Evolutionary conservation across 1,139 yeast genomes (phyloP).

Genomic region (Suhomyces chickasaworum): DNA sequence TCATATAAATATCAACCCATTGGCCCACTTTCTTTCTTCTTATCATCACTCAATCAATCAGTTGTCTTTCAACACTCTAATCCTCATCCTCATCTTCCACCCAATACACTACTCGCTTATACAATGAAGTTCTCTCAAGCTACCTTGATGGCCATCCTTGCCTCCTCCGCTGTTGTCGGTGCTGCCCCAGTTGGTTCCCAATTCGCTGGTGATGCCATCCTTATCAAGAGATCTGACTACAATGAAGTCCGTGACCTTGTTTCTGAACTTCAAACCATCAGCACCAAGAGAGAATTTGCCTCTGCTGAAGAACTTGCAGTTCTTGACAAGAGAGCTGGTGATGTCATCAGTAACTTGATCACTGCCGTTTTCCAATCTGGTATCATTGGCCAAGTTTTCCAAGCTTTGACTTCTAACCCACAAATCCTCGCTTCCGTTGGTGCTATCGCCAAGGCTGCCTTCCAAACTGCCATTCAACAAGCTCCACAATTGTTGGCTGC

Average conservation of each 20-base stretch:
- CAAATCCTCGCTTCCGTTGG: slow-evolving; percentile 31
- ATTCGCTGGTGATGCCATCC: slow-evolving; percentile 21
- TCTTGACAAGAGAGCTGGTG: slow-evolving; percentile 43
- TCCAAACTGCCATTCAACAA: slow-evolving; percentile 40
- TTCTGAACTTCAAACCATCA: slow-evolving; percentile 34
- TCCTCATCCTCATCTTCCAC: slow-evolving; percentile 1
- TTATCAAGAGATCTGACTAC: slow-evolving; percentile 43
- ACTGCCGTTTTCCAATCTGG: slow-evolving; percentile 45
- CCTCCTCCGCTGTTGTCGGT: slow-evolving; percentile 40
- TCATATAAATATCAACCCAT: slow-evolving; percentile 11
- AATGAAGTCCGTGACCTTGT: slow-evolving; percentile 38
- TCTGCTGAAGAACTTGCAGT: slow-evolving; percentile 30
- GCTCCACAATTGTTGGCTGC: slow-evolving; percentile 49
- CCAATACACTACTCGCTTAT: slow-evolving; percentile 7
- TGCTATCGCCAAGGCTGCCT: slow-evolving; percentile 34
- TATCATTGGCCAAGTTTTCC: slow-evolving; percentile 40
- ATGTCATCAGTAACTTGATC: slow-evolving; percentile 39
- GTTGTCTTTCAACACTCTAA: slow-evolving; percentile 6
- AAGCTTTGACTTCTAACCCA: slow-evolving; percentile 36
- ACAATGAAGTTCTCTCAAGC: slow-evolving; percentile 49
- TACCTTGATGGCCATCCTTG: slow-evolving; percentile 45
- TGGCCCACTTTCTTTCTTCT: slow-evolving; percentile 3
- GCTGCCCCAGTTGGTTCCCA: slow-evolving; percentile 41
- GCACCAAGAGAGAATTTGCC: slow-evolving; percentile 34
- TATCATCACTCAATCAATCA: slow-evolving; percentile 11